Evolutionary conservation across 1,284 basidiomycete species (phyloP), one percentile per base, ranked within the genome.

Genomic region (Ganoderma boninense): DNA sequence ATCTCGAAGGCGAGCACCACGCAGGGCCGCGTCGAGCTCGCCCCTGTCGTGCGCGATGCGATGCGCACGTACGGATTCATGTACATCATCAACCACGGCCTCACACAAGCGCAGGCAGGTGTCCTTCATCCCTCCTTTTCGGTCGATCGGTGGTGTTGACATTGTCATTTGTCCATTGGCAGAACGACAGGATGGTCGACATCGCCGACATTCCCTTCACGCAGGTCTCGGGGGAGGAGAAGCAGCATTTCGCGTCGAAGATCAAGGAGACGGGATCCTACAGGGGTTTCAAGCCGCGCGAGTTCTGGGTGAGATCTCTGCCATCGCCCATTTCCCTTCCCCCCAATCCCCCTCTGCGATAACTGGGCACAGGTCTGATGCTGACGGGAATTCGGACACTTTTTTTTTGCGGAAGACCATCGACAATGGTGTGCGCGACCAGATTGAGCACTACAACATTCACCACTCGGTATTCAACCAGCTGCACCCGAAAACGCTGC

Each of bases 131-230:
- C 46, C 20, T 49, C 5, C n/a, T n/a, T n/a, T 49, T 20, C 6
- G 1, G n/a, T 7, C 16, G 18, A n/a, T 0, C 16, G 23, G 16
- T 4, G 56, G 35, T 35, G 14, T 26, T 64, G 76, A 46, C 40
- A 4, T 32, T 32, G 4, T 38, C 38, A 38, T 35, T 4, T 13
- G 6, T 10, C 7, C 10, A 32, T 4, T 32, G 29, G 29, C 23
- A 74, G 73, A 71, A 70, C 32, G 80, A 84, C 32, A 83, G 89
- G 38, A 86, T 91, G 49, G 87, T 91, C 71, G 88, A 90, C 74
- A 89, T 92, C 66, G 90, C 89, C 20, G 85, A 92, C 72, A 72
- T 92, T 18, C 86, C 90, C 0, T 89, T 93, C 75, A 75, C 85
- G 1, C 80, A 81, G 44, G 88, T 90, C 0, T 70, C 77, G 6